Percentiles rank a stretch among this genome's conserved stretches.
phyloP scores from a whole-genome alignment of 208 protist genomes.

The Acanthamoeba quina region DNA sequence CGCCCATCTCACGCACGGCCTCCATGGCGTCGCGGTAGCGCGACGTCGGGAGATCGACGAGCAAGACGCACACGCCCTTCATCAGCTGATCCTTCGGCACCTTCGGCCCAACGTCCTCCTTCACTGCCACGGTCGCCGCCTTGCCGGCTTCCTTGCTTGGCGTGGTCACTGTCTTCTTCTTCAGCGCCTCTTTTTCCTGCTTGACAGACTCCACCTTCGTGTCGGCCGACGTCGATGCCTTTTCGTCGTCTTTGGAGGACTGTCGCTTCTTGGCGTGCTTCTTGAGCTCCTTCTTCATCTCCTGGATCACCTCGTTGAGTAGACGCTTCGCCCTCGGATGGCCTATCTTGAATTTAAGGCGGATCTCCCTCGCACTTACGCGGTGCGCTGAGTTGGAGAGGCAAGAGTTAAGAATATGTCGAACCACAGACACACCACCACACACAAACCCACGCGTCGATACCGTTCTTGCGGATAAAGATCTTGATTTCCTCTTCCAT shows the following conservation, averaged over 20 bases:
- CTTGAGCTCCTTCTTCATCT: conserved; percentile 40
- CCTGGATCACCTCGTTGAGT: conserved; percentile 14
- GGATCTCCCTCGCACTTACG: conserved; percentile 28
- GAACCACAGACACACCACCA: background rate
- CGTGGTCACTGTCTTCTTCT: background rate
- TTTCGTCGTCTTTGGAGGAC: background rate
- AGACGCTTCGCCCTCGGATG: conserved; percentile 45
- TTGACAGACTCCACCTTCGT: background rate
- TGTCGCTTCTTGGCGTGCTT: background rate
- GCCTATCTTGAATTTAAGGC: conserved; percentile 44
- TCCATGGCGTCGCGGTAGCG: conserved; percentile 38
- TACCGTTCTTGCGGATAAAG: conserved; percentile 41
- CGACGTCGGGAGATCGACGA: background rate
- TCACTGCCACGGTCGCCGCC: background rate
- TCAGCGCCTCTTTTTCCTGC: background rate
- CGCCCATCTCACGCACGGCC: conserved; percentile 32
- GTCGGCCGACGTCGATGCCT: background rate
- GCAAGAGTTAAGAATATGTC: background rate
- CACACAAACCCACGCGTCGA: no score
- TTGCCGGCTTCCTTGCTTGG: background rate
- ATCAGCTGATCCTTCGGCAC: conserved; percentile 9
- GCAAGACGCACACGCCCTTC: conserved; percentile 7
- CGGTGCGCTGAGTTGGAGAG: background rate
- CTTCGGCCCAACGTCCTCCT: background rate
- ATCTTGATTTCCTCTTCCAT: conserved; percentile 10